Evolutionary conservation across 257 asterid species (phyloP), one percentile per base, ranked within the genome.

Genomic region (Capsicum pubescens): DNA sequence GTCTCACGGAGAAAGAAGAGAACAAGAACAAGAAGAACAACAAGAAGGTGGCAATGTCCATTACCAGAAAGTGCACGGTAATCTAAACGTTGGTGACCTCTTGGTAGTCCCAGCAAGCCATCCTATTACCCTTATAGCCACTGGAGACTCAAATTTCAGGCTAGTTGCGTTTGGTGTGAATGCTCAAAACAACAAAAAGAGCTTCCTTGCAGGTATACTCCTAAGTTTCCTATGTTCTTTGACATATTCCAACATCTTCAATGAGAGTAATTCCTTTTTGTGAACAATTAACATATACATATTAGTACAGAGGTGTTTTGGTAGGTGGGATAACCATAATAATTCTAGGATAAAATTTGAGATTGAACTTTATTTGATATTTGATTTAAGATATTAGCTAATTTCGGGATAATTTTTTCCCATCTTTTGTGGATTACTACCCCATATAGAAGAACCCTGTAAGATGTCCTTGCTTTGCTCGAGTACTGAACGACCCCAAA

Each of bases 61-160:
- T 3, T 87, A 90, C 64, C 80, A 84, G 57, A 84, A 80, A 85
- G 82, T 85, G 2, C 81, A 85, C 8, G 88, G 91, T 55, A 82
- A 77, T 1, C 76, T 92, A 2, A 85, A 90, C 0, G 85, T 64
- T 14, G 95, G 95, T 39, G 92, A 86, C 52, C 92, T 68, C 6
- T 70, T 92, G 55, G 48, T 92, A 32, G 57, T 90, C 39, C 95
- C 92, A 0, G 88, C 89, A 0, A 92, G 88, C 0, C 93, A 90
- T 81, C 93, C 93, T 15, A 44, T 90, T 54, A 69, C 87, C 64
- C 74, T 87, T 0, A 70, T 89, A 2, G 89, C 92, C 82, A 74
- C 92, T 35, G 85, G 78, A 42, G 77, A 60, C 15, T 83, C 88
- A 56, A 69, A 85, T 54, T 15, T 92, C 61, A 87, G 87, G 66